These are phyloP conservation scores for Talaromyces albobiverticillius DNA, from an alignment of 2,329 filamentous ascomycete species.

Conservation along the genomic window DNA sequence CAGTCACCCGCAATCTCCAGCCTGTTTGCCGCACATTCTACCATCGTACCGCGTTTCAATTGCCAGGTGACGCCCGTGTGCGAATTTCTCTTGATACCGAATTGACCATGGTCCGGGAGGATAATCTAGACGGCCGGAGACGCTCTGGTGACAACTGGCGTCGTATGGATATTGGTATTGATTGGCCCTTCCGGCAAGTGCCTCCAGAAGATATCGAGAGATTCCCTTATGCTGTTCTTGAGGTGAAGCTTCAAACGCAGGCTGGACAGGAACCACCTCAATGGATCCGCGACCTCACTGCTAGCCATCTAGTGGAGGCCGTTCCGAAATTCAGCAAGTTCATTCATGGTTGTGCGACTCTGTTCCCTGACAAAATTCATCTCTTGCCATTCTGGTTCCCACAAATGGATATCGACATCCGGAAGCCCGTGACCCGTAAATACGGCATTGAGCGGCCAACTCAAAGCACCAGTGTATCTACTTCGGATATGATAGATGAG, in stretches of 20 bases:
- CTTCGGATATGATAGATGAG: slow-evolving; percentile 73
- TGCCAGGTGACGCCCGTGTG: slow-evolving; percentile 92
- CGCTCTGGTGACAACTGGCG: slow-evolving; percentile 89
- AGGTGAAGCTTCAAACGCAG: slow-evolving; percentile 97
- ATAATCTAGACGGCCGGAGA: slow-evolving; percentile 78
- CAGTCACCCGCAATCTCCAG: slow-evolving; percentile 79
- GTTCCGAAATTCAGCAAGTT: slow-evolving; percentile 99
- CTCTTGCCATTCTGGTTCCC: slow-evolving; percentile 96
- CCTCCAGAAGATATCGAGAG: slow-evolving; percentile 79
- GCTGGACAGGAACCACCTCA: slow-evolving; percentile 90
- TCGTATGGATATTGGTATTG: slow-evolving; percentile 94
- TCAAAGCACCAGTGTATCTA: slow-evolving; percentile 70
- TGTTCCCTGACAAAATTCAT: slow-evolving; percentile 85
- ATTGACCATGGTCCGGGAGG: slow-evolving; percentile 89
- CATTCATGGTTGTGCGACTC: slow-evolving; percentile 85
- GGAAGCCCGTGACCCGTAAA: slow-evolving; percentile 81
- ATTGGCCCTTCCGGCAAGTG: slow-evolving; percentile 88
- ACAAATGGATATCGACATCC: slow-evolving; percentile 97
- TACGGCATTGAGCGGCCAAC: slow-evolving; percentile 86
- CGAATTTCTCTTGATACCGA: slow-evolving; percentile 97
- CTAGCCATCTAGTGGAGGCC: slow-evolving; percentile 94
- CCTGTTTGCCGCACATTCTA: slow-evolving; percentile 96
- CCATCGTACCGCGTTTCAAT: slow-evolving; percentile 95
- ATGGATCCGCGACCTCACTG: slow-evolving; percentile 91
- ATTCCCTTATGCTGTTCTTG: slow-evolving; percentile 93